Evolutionary conservation across 2,329 filamentous ascomycete genomes (phyloP), one percentile per base, ranked within the genome.

Genomic region (Diplodia mutila): DNA sequence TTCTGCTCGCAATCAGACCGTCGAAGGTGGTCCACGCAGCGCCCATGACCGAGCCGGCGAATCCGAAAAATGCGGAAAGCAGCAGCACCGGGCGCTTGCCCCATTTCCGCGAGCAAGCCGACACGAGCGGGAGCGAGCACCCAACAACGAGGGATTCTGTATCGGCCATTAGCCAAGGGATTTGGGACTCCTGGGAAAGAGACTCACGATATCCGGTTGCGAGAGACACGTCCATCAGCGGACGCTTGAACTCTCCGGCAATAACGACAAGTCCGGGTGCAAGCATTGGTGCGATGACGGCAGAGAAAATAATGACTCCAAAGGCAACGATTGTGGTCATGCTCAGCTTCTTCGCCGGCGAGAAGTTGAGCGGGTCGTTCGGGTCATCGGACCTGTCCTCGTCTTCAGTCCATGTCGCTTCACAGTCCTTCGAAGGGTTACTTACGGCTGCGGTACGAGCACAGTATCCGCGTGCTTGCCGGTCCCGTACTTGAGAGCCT

Each of bases 11-110:
- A 0, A 78, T 71, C 72, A 83, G 79, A 53, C 83, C 73, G 37
- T 86, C 84, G 0, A 84, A 84, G 3, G 75, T 75, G 82, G 83
- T 85, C 29, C 81, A 71, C 21, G 73, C 70, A 0, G 75, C 70
- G 0, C 68, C 79, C 39, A 81, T 74, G 53, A 81, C 79, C 1
- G 80, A 70, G n/a, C 59, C 59, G 7, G n/a, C 42, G 11, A 63
- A 52, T 27, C 59, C 59, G n/a, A 63, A 27, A 0, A 75, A 69
- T 0, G 77, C 76, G 69, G 80, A 83, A 63, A 83, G 59, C 21
- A 85, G 68, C 67, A 84, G 84, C 1, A 84, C 69, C 2, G 81
- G 80, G 18, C 83, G 78, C 6, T 82, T 75, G 2, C 83, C 83
- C 66, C 77, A 84, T 63, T 83, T 84, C 59, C 81, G 72, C 4